Evolutionary conservation across 139 green algal species (phyloP).

Genomic region (Chlorella ohadii): DNA sequence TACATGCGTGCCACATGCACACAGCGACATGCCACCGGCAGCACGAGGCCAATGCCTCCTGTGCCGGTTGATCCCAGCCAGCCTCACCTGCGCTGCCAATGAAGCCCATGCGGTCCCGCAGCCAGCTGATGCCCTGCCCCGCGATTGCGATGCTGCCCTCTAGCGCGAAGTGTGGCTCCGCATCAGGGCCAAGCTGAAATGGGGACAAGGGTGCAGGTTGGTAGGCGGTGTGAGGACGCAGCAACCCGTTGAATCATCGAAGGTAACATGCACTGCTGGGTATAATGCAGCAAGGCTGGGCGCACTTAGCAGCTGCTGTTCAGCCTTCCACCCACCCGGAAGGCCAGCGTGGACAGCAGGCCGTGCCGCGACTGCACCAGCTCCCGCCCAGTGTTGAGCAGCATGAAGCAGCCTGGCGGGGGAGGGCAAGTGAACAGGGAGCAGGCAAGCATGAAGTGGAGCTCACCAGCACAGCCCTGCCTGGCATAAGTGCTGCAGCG

Average conservation of each 20-base stretch:
- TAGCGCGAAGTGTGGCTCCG: constrained; percentile 81
- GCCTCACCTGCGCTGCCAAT: constrained; percentile 51
- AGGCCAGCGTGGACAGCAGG: constrained; percentile 92
- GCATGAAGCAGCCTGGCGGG: constrained; percentile 87
- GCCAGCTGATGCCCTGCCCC: constrained; percentile 86
- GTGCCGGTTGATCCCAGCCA: background rate
- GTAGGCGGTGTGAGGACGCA: too few relatives aligned
- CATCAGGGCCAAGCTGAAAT: constrained; percentile 72
- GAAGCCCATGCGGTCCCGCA: constrained; percentile 87
- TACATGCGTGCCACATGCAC: background rate
- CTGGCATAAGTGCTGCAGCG: too few relatives aligned
- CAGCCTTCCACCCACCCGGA: constrained; percentile 42
- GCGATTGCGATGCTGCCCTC: constrained; percentile 91
- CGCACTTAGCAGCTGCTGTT: too few relatives aligned
- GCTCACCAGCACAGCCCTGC: background rate
- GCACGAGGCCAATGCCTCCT: background rate
- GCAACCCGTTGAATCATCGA: too few relatives aligned
- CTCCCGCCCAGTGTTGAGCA: constrained; percentile 91
- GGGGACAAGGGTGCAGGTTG: too few relatives aligned
- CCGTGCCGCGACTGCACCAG: constrained; percentile 82
- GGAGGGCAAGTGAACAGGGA: background rate
- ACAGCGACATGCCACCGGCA: background rate
- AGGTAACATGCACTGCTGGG: too few relatives aligned
- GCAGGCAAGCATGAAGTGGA: background rate
- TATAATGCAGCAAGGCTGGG: too few relatives aligned